Conservation (phyloP, 345 rosid genomes). For the Nephelium lappaceum region DNA sequence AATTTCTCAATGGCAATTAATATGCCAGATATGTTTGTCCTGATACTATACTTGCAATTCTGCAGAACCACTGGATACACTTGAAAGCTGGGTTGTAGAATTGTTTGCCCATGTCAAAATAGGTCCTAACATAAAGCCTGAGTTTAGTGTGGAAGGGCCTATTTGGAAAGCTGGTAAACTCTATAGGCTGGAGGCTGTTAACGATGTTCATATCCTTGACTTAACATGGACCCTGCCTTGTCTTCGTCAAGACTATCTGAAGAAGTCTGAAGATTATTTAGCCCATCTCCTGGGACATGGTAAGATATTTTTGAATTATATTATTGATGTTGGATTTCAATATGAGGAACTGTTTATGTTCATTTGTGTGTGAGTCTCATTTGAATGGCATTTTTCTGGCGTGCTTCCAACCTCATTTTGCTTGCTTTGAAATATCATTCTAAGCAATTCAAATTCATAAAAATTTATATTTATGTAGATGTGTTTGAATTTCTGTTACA, state of each 20-base stretch:
- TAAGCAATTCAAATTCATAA: neutral
- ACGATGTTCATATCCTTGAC: constrained; percentile 85
- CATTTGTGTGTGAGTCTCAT: neutral
- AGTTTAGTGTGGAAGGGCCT: constrained; percentile 62
- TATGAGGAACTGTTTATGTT: neutral
- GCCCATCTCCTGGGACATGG: constrained; percentile 97
- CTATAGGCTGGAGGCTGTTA: constrained; percentile 84
- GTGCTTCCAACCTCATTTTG: neutral
- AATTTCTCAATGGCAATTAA: constrained; percentile 9
- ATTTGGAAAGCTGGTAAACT: constrained; percentile 81
- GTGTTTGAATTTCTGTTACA: constrained; percentile 14
- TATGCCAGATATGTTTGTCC: neutral
- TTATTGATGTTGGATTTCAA: neutral
- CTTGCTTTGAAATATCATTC: constrained; percentile 2
- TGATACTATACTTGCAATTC: constrained; percentile 19
- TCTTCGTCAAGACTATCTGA: constrained; percentile 81
- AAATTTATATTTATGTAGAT: constrained; percentile 1
- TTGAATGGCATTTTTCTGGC: too few species aligned
- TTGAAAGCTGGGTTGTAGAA: constrained; percentile 89
- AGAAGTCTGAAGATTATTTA: constrained; percentile 94
- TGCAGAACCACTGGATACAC: constrained; percentile 88
- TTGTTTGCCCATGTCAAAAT: constrained; percentile 65
- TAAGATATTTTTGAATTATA: constrained; percentile 31
- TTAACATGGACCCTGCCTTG: constrained; percentile 90
- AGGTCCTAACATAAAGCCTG: constrained; percentile 63